Evolutionary conservation across 306 rosid genomes (phyloP), one percentile per base, ranked within the genome.

Genomic region (Dryas alaskensis): DNA sequence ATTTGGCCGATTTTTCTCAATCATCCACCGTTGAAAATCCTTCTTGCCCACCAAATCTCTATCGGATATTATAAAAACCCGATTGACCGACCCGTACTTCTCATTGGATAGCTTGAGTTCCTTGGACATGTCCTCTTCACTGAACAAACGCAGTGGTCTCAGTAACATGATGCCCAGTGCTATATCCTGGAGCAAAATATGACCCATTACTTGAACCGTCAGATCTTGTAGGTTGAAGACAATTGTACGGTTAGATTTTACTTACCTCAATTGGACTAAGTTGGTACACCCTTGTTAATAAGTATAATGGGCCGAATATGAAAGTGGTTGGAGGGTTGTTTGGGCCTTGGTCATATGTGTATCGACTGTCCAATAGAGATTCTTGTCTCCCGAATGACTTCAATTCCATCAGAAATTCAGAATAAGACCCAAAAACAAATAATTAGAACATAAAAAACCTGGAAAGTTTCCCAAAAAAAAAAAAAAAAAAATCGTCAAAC

Each of bases 1-100:
- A 47, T 82, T 7, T 2, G 90, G 91, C 40, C 44, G 69, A 37
- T 87, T 84, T 8, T 63, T 70, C 25, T 57, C 19, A 4, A 84
- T 51, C 88, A 84, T 74, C 86, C 83, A 86, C 17, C 37, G 3
- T 66, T 84, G 80, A 8, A 72, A 60, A 22, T 76, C 66, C 8
- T 37, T 78, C 0, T 31, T 43, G 0, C 1, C 1, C 0, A 80
- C 60, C 51, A 46, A 10, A 62, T 82, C 91, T 16, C 77, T 58
- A 5, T 76, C 45, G 0, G 89, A 55, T 3, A 78, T 11, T 8
- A 84, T 43, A 25, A 40, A 87, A 49, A 72, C 87, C 62, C 82
- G 78, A 4, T 77, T 66, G 4, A 80, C 79, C 5, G 84, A 80
- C 50, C 81, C 82, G 12, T 73, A 87, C 10, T 51, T 82, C 44